phyloP scores from a whole-genome alignment of 2,329 filamentous ascomycete species.

The Dactylella cylindrospora region DNA sequence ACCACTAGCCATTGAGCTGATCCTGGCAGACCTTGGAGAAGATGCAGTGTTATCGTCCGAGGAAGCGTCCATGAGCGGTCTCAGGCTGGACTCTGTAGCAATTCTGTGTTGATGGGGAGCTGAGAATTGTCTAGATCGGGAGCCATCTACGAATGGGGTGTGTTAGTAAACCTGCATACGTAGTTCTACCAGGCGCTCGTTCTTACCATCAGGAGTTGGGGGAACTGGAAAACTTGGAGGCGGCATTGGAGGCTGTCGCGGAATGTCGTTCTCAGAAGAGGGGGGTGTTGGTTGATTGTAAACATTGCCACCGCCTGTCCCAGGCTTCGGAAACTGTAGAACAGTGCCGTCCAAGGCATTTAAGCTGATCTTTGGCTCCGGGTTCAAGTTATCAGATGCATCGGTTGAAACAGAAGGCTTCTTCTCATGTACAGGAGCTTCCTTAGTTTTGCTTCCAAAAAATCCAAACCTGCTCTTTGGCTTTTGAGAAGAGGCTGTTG shows the following conservation, averaged over 20 bases:
- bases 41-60: slow-evolving; percentile 14
- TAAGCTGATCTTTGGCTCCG: slow-evolving; percentile 37
- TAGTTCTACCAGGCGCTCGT: too few relatives aligned
- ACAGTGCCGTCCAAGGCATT: slow-evolving; percentile 18
- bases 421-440: slow-evolving; percentile 17
- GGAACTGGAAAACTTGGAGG: slow-evolving; percentile 34
- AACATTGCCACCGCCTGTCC: slow-evolving; percentile 3
- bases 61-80: slow-evolving; percentile 1
- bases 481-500: slow-evolving; percentile 29
- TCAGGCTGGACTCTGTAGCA: slow-evolving; percentile 31
- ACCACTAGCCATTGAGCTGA: slow-evolving; percentile 14
- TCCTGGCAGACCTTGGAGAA: slow-evolving; percentile 28
- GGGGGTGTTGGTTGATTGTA: slow-evolving; percentile 30
- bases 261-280: slow-evolving; percentile 28
- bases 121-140: slow-evolving; percentile 20
- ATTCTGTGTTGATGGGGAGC: slow-evolving; percentile 21
- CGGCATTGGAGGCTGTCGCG: slow-evolving; percentile 36
- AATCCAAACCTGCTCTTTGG: slow-evolving; percentile 37
- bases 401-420: slow-evolving; percentile 18
- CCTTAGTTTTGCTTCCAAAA: slow-evolving; percentile 26
- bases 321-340: slow-evolving; percentile 17
- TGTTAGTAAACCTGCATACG: too few relatives aligned
- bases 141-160: too few relatives aligned
- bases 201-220: slow-evolving; percentile 38
- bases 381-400: slow-evolving; percentile 14